Evolutionary conservation across 768 basidiomycete genomes (phyloP), one percentile per base, ranked within the genome.

Genomic region (Thelephora ganbajun): DNA sequence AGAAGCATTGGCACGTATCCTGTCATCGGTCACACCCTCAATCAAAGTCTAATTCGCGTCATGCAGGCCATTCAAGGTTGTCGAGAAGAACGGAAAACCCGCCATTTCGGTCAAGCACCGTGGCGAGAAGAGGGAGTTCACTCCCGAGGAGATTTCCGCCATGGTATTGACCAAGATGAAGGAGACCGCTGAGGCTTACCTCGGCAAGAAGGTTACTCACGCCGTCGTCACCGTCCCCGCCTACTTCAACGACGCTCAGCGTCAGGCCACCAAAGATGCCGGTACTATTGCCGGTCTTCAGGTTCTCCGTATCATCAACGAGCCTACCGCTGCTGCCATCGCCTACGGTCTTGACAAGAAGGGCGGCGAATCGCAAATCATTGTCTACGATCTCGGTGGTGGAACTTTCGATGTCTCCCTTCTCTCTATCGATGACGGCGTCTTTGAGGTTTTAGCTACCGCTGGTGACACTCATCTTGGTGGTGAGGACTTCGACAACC

Each of bases 401-500:
- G 74, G 75, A 56, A 74, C 73, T 50, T 74, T 76, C 68, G 73
- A 76, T 71, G 74, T 75, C 47, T 76, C 75, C 49, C 69, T 76
- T 45, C 65, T 74, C 44, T 69, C 72, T 50, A 75, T 76, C 61
- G 70, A 78, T 60, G 77, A 78, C 55, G 77, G 76, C 58, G 76
- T 72, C 51, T 73, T 73, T 53, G 72, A 73, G 59, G 72, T 73
- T 34, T 60, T 77, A 56, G 73, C 76, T 30, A 30, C 26, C 26
- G 26, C 26, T 30, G 26, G 26, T 30, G 26, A 30, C 9, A 30
- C 26, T 9, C 75, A 77, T 57, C 65, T 77, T 42, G 75, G 75
- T 64, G 74, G 74, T 57, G 75, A 77, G 60, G 75, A 77, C 60
- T 79, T 79, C 53, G 81, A 84, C 66, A 83, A 83, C 70, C 73